Evolutionary conservation across 129 eudicot species (phyloP).

Genomic region (Helichrysum umbraculigerum): DNA sequence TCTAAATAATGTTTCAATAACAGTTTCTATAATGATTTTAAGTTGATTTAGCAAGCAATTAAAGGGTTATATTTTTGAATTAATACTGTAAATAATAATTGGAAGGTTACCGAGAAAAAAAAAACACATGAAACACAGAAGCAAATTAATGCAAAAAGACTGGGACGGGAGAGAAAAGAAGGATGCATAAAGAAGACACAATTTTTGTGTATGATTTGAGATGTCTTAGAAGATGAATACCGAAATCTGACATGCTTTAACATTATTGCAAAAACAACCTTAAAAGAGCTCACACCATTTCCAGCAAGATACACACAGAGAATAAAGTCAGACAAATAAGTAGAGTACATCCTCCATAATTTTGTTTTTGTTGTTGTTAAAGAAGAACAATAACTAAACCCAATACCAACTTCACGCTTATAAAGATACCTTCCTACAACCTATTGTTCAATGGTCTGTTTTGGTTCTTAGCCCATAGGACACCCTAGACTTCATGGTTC

Average conservation of each 20-base stretch:
- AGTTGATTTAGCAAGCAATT: neutral
- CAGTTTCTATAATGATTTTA: neutral
- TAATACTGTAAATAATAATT: neutral
- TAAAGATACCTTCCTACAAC: constrained; percentile 22
- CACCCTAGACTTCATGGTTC: neutral
- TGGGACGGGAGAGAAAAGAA: constrained; percentile 1
- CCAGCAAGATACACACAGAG: constrained; percentile 16
- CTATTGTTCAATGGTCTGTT: constrained; percentile 23
- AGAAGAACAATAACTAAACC: constrained; percentile 10
- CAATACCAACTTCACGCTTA: constrained; percentile 25
- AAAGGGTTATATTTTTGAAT: neutral
- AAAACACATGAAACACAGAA: constrained; percentile 12
- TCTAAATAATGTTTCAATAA: neutral
- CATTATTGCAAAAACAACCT: constrained; percentile 35
- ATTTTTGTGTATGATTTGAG: constrained; percentile 24
- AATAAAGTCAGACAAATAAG: constrained; percentile 28
- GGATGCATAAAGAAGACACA: constrained; percentile 30
- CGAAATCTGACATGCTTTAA: constrained; percentile 32
- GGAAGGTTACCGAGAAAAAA: constrained; percentile 6
- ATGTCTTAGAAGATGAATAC: constrained; percentile 21
- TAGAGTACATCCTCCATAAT: constrained; percentile 26
- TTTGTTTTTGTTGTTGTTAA: constrained; percentile 23
- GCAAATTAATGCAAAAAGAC: constrained; percentile 17
- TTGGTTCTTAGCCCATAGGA: neutral
- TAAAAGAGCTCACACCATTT: constrained; percentile 27